Evolutionary conservation across 225 moss, liverwort and hornwort species (phyloP), one percentile per base, ranked within the genome.

Genomic region (Rhytidiadelphus loreus): DNA sequence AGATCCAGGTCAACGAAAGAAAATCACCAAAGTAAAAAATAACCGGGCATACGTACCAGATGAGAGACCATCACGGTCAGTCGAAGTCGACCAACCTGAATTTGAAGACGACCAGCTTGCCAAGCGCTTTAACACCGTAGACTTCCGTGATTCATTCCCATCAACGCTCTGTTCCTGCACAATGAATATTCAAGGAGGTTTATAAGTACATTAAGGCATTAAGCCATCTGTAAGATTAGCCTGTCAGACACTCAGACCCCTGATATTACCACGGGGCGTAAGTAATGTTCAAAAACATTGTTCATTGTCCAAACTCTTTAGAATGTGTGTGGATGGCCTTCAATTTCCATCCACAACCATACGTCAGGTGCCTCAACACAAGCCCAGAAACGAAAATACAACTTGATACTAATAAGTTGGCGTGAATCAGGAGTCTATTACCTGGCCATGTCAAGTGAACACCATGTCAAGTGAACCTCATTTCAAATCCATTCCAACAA

Each of bases 81-180:
- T 72, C 62, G 89, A 53, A 43, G 71, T 60, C 72, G 89, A 69
- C 87, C 87, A 90, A 80, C 89, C 85, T 56, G 93, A 93, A 78
- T 50, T 90, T 86, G 92, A 87, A 83, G 92, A 89, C 24, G 92
- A 92, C 85, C 87, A 90, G 87, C 89, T 92, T 53, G 83, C 87
- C 89, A 92, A 84, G 74, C 86, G 86, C 53, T 72, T 46, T 52
- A 90, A 77, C 25, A 88, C 88, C 63, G 41, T 66, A 16, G 69
- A 75, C 79, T 89, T 91, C 85, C 61, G 87, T 63, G 81, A 56
- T 77, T 89, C 82, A 63, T 81, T 85, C 57, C 56, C 85, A 82
- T 56, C 84, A 52, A 75, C 83, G 53, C 52, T 90, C 83, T 84
- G 58, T 50, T 89, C 89, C 91, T 87, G 88, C 88, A 88, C 60